Evolutionary conservation across 2,329 filamentous ascomycete genomes (phyloP).

Genomic region (Tolypocladium cylindrosporum): DNA sequence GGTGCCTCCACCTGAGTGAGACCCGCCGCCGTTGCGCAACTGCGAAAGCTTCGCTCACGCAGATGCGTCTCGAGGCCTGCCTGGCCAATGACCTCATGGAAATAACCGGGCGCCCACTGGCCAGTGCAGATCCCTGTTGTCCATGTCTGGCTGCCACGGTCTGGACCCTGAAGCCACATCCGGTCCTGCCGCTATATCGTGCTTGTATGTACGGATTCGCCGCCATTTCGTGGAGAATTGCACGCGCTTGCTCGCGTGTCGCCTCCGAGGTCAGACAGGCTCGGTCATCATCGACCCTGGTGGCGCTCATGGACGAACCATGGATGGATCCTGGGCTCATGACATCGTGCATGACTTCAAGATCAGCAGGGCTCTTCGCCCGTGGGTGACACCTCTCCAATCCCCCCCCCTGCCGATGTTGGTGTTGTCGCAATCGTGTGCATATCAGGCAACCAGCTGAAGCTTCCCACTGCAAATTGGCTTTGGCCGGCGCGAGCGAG

Average conservation of each 20-base stretch:
- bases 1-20: background rate
- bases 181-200: background rate
- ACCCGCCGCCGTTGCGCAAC: background rate
- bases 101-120: background rate
- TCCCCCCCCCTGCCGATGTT: too few relatives aligned
- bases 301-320: too few relatives aligned
- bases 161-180: background rate
- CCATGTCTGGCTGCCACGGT: background rate
- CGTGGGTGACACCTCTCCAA: background rate
- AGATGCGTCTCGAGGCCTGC: background rate
- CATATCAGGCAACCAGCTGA: background rate
- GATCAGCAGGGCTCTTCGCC: background rate
- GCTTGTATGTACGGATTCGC: background rate
- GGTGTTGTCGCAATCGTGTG: too few relatives aligned
- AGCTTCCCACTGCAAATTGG: background rate
- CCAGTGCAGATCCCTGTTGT: background rate
- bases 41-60: background rate
- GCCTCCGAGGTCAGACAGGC: background rate
- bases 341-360: background rate
- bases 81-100: conserved; percentile 4
- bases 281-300: background rate
- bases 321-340: background rate
- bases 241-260: background rate
- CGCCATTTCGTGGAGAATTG: background rate
- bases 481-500: too few relatives aligned